Percentiles rank a stretch among this genome's conserved stretches.
Conservation (phyloP, 2,329 filamentous ascomycete genomes). For the Aspergillus novoparasiticus region DNA sequence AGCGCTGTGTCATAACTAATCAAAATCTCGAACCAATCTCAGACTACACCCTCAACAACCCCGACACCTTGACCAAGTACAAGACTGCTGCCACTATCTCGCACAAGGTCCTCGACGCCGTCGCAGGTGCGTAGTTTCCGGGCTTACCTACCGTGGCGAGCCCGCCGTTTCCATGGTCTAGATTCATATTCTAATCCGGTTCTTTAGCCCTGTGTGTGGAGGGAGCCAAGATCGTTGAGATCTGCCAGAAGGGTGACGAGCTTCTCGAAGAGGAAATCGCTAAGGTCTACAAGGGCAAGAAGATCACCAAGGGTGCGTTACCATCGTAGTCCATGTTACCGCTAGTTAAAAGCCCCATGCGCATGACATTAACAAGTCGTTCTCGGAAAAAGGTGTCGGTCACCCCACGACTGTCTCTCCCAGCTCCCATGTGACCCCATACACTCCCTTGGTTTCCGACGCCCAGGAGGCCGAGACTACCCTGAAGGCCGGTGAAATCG, state of each 20-base stretch:
- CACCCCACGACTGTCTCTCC: conserved; percentile 96
- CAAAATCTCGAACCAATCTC: conserved; percentile 15
- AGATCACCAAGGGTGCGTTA: conserved; percentile 80
- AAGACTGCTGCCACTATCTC: conserved; percentile 95
- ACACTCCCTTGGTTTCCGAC: conserved; percentile 88
- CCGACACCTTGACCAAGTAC: conserved; percentile 97
- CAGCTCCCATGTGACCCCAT: conserved; percentile 90
- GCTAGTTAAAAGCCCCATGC: not conserved
- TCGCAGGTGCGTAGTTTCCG: conserved; percentile 56
- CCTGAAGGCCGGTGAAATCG: conserved; percentile 80
- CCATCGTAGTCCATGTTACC: conserved; percentile 4
- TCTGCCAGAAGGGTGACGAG: conserved; percentile 96
- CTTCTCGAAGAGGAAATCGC: conserved; percentile 87
- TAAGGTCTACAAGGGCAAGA: conserved; percentile 99
- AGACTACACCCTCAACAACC: conserved; percentile 91
- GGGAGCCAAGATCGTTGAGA: conserved; percentile 86
- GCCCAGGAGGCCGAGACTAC: conserved; percentile 77
- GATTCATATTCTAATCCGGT: conserved; percentile 24
- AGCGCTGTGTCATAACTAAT: conserved; percentile 16
- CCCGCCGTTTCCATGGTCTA: not conserved
- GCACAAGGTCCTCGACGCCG: conserved; percentile 89
- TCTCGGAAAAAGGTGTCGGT: conserved; percentile 67
- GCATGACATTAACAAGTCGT: conserved; percentile 23
- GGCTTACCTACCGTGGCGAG: not conserved
- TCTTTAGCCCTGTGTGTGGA: conserved; percentile 68